Evolutionary conservation across 208 protist genomes (phyloP).

Genomic region (Leishmania aethiopica): DNA sequence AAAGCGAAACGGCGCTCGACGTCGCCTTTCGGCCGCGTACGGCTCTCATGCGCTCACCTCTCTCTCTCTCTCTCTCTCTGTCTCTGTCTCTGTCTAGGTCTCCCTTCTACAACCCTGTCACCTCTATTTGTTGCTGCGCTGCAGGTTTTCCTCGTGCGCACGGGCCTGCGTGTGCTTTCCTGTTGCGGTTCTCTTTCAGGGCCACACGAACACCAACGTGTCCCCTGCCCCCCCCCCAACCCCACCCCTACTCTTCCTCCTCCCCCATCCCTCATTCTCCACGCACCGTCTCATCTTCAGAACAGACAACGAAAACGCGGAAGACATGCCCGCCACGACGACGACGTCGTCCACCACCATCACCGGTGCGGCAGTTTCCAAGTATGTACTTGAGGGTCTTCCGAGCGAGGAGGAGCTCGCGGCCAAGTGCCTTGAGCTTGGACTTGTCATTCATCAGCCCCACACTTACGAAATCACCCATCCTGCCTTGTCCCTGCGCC

Average conservation of each 20-base stretch:
- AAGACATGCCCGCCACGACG: background rate
- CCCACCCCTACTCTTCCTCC: background rate
- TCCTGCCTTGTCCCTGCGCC: conserved; percentile 64
- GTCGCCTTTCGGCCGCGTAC: background rate
- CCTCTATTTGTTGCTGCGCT: background rate
- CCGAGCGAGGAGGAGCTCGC: conserved; percentile 60
- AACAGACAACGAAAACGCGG: too few relatives aligned
- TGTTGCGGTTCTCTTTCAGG: background rate
- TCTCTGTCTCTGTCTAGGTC: background rate
- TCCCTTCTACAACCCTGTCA: background rate
- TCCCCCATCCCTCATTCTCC: background rate
- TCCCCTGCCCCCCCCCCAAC: background rate
- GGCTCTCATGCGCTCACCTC: background rate
- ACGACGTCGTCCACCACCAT: background rate
- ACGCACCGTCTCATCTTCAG: background rate
- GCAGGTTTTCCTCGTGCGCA: background rate
- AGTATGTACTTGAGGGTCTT: conserved; percentile 13
- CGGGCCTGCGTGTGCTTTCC: background rate
- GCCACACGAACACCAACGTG: background rate
- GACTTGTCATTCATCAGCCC: conserved; percentile 69
- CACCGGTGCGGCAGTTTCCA: background rate
- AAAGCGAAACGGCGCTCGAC: background rate
- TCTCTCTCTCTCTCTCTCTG: background rate
- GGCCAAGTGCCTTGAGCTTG: conserved; percentile 76
- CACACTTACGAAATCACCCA: conserved; percentile 45